Percentiles rank a stretch among this genome's conserved stretches.
These are phyloP conservation scores for Clavispora santaluciae DNA, from an alignment of 805 yeast genomes.

Conservation along the genomic window DNA sequence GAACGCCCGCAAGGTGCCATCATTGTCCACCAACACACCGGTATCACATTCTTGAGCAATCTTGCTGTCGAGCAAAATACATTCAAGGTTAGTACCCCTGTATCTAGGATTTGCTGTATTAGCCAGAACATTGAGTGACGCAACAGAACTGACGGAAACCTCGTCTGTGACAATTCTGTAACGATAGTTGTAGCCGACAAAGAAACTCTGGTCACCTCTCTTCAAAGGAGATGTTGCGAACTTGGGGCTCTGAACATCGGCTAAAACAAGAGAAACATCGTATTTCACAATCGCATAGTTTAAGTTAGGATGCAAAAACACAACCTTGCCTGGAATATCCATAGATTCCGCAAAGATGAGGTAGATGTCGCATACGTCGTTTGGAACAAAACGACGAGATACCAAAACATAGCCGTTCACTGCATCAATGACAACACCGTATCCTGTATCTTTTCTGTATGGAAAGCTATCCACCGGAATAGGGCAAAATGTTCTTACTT, in stretches of 20 bases:
- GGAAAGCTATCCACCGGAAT: slow-evolving; percentile 74
- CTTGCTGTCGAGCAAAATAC: slow-evolving; percentile 68
- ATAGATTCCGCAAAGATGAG: slow-evolving; percentile 84
- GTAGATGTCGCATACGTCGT: slow-evolving; percentile 70
- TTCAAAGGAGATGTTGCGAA: slow-evolving; percentile 52
- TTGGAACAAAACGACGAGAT: slow-evolving; percentile 76
- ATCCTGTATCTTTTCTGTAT: slow-evolving; percentile 53
- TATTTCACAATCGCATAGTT: slow-evolving; percentile 81
- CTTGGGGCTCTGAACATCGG: slow-evolving; percentile 66
- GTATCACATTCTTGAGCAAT: slow-evolving; percentile 69
- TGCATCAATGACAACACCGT: slow-evolving; percentile 82
- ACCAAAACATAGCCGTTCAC: slow-evolving; percentile 73
- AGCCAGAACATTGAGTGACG: slow-evolving; percentile 69
- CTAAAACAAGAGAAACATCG: slow-evolving; percentile 68
- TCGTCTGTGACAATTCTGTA: slow-evolving; percentile 67
- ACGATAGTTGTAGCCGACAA: slow-evolving; percentile 74
- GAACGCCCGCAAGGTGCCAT: slow-evolving; percentile 76
- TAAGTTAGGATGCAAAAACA: slow-evolving; percentile 81
- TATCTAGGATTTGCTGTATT: slow-evolving; percentile 69
- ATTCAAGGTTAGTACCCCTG: slow-evolving; percentile 79
- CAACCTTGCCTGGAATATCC: slow-evolving; percentile 72
- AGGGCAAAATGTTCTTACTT: slow-evolving; percentile 61
- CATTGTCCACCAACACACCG: slow-evolving; percentile 71
- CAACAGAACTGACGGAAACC: slow-evolving; percentile 71
- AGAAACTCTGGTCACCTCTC: slow-evolving; percentile 73